phyloP scores from a whole-genome alignment of 306 rosid species.

The Vicia villosa region DNA sequence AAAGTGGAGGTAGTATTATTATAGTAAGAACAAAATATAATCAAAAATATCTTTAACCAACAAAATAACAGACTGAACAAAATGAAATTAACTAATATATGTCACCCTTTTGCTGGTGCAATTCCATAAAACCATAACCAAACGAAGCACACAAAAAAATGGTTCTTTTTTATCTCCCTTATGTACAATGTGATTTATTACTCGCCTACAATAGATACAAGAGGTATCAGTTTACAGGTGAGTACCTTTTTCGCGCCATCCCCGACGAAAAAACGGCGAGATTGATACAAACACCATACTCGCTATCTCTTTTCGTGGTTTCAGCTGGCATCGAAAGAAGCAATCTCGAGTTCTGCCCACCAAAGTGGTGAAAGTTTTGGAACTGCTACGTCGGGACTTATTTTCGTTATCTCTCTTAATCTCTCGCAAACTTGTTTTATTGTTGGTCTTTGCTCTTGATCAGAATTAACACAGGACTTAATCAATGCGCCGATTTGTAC shows the following conservation, averaged over 20 bases:
- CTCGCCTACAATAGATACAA: conserved; percentile 42
- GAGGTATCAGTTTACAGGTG: conserved; percentile 37
- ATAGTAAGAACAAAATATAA: conserved; percentile 1
- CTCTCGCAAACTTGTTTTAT: conserved; percentile 62
- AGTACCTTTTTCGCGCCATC: conserved; percentile 34
- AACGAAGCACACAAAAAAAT: conserved; percentile 31
- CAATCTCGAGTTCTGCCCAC: conserved; percentile 99
- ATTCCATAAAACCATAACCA: conserved; percentile 31
- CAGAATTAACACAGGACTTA: conserved; percentile 56
- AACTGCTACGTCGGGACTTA: conserved; percentile 74
- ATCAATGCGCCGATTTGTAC: conserved; percentile 60
- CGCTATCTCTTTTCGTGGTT: conserved; percentile 31
- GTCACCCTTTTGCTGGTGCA: conserved; percentile 33
- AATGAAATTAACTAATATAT: conserved; percentile 31
- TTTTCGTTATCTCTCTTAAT: conserved; percentile 71
- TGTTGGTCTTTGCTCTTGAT: conserved; percentile 56
- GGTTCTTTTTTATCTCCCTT: conserved; percentile 39
- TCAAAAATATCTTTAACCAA: conserved; percentile 12
- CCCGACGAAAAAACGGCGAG: conserved; percentile 28
- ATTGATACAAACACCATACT: conserved; percentile 41
- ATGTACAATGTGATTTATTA: conserved; percentile 59
- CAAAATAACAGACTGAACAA: conserved; percentile 27
- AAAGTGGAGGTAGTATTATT: background rate
- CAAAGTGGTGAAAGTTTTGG: conserved; percentile 92
- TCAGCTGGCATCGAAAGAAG: conserved; percentile 63